Evolutionary conservation across 768 basidiomycete species (phyloP), one percentile per base, ranked within the genome.

Genomic region (Lepiota venenata): DNA sequence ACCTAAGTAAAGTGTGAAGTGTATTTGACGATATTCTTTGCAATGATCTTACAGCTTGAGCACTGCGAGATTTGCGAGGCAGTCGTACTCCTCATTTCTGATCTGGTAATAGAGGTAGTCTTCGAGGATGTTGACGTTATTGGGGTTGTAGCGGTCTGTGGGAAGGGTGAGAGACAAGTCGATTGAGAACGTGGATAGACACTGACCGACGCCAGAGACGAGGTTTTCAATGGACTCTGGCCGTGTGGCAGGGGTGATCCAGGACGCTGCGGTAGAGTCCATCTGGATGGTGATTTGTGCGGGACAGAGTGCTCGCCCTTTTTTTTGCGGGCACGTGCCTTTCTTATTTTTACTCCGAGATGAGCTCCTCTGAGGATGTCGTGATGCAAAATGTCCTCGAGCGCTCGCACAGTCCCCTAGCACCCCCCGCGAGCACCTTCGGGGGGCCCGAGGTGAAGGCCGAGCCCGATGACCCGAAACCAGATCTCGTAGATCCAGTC

Each of bases 21-120:
- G 14, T 18, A 4, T 6, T 29, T 15, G 32, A 38, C 0, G 46
- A 43, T 11, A 29, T 32, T n/a, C 7, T 15, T 11, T 38, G 22
- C 12, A 41, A 46, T 29, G 35, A 35, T 69, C 81, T 36, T 60
- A 94, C 91, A 98, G 74, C 73, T 98, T 98, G 45, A 98, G 69
- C 58, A 97, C 93, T 46, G 95, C 95, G 38, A 98, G 77, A 72
- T 98, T 98, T 27, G 96, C 93, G 39, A 98, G 81, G 62, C 91
- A 87, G 70, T 99, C 96, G 62, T 98, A 98, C 67, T 93, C 89
- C 61, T 88, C 86, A 63, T 84, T 88, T 61, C 88, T 81, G 58
- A 93, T 92, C 71, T 99, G 96, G 68, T 92, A 87, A 69, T 91
- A 92, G 56, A 98, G 84, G 73, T 98, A 98, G 67, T 98, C 96